Base-by-base conservation (phyloP, 352 stramenopile genomes). In the Thalassiosira livingstoniorum region DNA sequence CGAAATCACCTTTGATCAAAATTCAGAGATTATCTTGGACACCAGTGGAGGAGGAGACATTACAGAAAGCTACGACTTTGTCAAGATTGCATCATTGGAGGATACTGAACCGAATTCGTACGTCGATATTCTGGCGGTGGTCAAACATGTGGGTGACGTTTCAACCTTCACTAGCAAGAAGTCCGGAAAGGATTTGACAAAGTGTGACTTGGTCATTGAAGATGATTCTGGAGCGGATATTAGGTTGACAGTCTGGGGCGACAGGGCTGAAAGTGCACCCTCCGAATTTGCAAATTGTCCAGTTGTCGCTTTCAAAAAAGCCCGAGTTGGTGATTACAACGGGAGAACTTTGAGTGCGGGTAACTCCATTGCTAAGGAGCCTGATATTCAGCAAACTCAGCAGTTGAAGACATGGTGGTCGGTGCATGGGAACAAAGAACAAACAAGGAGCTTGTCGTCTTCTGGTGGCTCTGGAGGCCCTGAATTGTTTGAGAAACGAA, bases 1-100 rank as follows among this genome's bases (percentile, higher is more conserved):
- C 83, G 98, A 99, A 87, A 96, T 99, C 67, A 98, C 96, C 2
- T 99, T 99, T 87, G 97, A 99, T 91, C 89, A 94, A 80, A 95
- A 98, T 79, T 96, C 96, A 18, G 95, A 98, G 51, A 99, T 99
- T 85, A 91, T 95, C 34, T 89, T 96, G 2, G 93, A 94, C 0
- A 87, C 93, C 7, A 96, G 97, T 73, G 91, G 80, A 25, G 98
- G 99, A 78, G 92, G 96, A 76, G 70, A 77, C 29, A 87, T 87
- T 62, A 89, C 95, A 68, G 95, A 98, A 80, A 85, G 94, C 39
- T 98, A 98, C 86, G 92, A 95, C 18, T 98, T 98, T 87, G 94
- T 97, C 74, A 97, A 93, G 65, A 99, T 99, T 84, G 95, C 90
- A 23, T 83, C 96, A 29, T 95, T 99, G 54, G 96, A 98, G 82